Base-by-base conservation (phyloP, 371 early-diverging fungal genomes). In the Rhizopus stolonifer region DNA sequence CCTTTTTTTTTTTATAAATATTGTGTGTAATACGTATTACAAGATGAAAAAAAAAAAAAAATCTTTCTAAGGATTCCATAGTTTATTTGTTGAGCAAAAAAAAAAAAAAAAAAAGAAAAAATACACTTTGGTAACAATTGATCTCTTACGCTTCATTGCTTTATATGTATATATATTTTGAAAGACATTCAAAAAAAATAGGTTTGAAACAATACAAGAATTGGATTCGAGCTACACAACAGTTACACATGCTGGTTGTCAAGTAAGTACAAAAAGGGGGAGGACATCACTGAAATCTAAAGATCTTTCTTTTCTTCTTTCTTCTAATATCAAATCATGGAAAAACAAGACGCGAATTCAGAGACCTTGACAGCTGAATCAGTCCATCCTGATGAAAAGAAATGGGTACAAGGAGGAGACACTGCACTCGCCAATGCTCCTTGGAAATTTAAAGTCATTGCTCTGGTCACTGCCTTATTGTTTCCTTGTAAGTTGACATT, bases 381-480 rank as follows among this genome's bases (percentile, higher is more conserved):
- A 32, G 4, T 15, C 13, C 23, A 54, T 8, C 32, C 39, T 24
- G 33, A 57, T 14, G 14, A 21, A 14, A 18, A 52, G 22, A 26
- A 14, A 42, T 11, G 29, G 11, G 52, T 40, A 2, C 23, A 59
- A 34, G 64, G 60, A 21, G 60, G 64, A 14, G 67, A 67, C 39
- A 60, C 65, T 32, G 59, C 59, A 2, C 39, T 69, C 19, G 62
- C 65, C 4, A 65, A 65, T 52, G 69, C 69, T 9, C 59, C 69
- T 13, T 69, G 69, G 69, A 61, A 69, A 36, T 65, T 59, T 38
- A 69, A 69, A 32, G 29, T 46, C 8, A 55, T 69, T 44, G 69
- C 69, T 9, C 46, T 69, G 19, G 25, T 56, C 10, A 69, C 69
- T 34, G 65, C 69, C 2, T 46, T 69, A 3, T 45, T 69, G 49